Evolutionary conservation across 805 yeast genomes (phyloP).

Genomic region (Peterozyma xylosa): DNA sequence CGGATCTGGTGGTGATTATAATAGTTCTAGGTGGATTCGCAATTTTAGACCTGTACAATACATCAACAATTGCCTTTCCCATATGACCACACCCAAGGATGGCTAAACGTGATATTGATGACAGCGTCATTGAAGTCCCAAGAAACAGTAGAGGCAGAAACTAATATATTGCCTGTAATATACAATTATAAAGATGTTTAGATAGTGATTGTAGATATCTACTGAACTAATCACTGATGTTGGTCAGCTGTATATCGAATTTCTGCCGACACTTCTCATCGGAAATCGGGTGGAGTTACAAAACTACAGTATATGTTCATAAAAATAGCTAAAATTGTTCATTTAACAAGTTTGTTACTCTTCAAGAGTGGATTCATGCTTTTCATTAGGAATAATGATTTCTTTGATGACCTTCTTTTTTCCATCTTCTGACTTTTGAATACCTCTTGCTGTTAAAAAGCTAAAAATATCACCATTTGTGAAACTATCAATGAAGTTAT

Average conservation of each 20-base stretch:
- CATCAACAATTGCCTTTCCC: constrained; percentile 2
- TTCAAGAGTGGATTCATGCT: constrained; percentile 6
- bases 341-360: neutral
- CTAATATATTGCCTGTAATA: too few species aligned
- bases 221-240: too few species aligned
- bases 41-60: neutral
- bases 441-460: constrained; percentile 44
- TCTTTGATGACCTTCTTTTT: constrained; percentile 12
- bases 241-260: too few species aligned
- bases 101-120: neutral
- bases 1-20: neutral
- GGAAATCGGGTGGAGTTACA: too few species aligned
- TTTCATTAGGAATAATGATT: constrained; percentile 15
- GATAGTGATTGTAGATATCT: too few species aligned
- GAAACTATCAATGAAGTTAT: constrained; percentile 82
- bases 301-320: too few species aligned
- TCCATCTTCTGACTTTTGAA: constrained; percentile 19
- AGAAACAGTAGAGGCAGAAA: too few species aligned
- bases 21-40: neutral
- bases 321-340: too few species aligned
- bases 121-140: too few species aligned
- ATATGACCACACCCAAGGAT: constrained; percentile 4
- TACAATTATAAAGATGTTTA: too few species aligned
- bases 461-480: constrained; percentile 53
- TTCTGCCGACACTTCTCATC: too few species aligned